Percentiles rank a stretch among this genome's conserved stretches.
Conservation (phyloP, 83 land plant genomes). For the Picea mariana region DNA sequence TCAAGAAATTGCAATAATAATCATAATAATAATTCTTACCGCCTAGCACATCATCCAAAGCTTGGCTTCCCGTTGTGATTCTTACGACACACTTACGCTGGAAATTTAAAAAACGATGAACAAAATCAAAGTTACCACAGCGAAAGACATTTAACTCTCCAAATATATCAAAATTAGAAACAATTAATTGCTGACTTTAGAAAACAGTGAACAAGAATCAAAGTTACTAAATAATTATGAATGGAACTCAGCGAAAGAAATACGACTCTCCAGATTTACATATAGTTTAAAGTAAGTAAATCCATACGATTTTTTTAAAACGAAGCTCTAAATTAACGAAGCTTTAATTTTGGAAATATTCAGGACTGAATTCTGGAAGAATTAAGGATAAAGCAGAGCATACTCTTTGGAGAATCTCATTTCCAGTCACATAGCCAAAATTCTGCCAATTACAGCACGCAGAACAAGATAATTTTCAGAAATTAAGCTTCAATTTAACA, state of each 20-base stretch:
- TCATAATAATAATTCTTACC: conserved; percentile 40
- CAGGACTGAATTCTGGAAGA: neutral
- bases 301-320: neutral
- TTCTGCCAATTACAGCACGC: conserved; percentile 49
- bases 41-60: conserved; percentile 90
- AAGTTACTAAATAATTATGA: neutral
- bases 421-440: conserved; percentile 88
- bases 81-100: conserved; percentile 82
- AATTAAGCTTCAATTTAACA: neutral
- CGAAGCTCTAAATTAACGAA: neutral
- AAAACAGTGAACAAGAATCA: neutral
- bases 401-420: conserved; percentile 80
- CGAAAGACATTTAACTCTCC: conserved; percentile 41
- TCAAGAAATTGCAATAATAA: neutral
- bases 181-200: neutral
- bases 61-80: conserved; percentile 97
- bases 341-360: neutral
- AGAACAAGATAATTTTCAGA: conserved; percentile 6
- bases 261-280: too few relatives aligned
- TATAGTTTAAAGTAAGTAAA: neutral
- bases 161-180: too few relatives aligned
- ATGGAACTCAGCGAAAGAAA: neutral
- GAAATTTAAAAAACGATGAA: neutral
- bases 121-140: neutral
- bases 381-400: conserved; percentile 6